Evolutionary conservation across 768 basidiomycete species (phyloP).

Genomic region (Lentinula sp.): DNA sequence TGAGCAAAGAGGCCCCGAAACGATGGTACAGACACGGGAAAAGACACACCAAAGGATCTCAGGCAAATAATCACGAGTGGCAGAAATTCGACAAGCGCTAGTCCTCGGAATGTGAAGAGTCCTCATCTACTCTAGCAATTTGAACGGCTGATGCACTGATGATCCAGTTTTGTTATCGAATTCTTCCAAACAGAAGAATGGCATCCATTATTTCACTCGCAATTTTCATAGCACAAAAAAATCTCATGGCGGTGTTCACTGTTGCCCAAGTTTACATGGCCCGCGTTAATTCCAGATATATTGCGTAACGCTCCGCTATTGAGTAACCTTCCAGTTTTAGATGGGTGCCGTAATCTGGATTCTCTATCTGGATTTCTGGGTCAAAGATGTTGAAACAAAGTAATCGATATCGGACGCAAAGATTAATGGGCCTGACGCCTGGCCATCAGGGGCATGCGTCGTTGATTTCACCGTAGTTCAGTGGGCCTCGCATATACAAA

Average conservation of each 20-base stretch:
- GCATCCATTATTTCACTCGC: background rate
- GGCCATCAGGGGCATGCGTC: no score
- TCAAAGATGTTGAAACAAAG: background rate
- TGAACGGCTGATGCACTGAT: background rate
- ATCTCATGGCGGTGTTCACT: background rate
- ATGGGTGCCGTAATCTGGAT: background rate
- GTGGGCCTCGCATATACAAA: background rate
- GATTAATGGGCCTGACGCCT: no score
- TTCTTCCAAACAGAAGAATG: background rate
- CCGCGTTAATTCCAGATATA: background rate
- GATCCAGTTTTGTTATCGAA: background rate
- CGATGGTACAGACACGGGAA: no score
- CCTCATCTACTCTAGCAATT: no score
- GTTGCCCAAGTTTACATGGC: background rate
- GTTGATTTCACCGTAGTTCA: background rate
- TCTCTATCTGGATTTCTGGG: background rate
- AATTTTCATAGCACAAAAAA: conserved; percentile 8
- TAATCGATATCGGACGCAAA: no score
- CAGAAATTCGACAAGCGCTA: no score
- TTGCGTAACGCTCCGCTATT: background rate
- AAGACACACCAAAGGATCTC: no score
- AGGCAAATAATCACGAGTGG: no score
- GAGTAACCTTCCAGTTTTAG: no score
- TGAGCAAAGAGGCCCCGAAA: no score
- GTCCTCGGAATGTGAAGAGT: no score